Percentiles rank a stretch among this genome's conserved stretches.
These are phyloP conservation scores for Monilinia fructicola DNA, from an alignment of 2,329 filamentous ascomycete genomes.

Conservation along the genomic window DNA sequence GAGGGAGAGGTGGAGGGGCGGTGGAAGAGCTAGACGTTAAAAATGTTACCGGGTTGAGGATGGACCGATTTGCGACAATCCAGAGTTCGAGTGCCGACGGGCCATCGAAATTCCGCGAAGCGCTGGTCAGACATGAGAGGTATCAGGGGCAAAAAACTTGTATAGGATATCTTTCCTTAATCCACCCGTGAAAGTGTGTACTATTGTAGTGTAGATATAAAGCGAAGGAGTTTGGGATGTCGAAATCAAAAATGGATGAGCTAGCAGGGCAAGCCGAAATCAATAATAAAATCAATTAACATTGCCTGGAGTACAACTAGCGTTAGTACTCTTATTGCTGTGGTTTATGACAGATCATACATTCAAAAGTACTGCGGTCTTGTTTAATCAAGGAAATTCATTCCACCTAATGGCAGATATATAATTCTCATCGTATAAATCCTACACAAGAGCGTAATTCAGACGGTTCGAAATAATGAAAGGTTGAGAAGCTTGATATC, in stretches of 20 bases:
- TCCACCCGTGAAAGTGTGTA: neutral
- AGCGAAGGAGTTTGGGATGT: constrained; percentile 18
- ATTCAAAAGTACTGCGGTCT: neutral
- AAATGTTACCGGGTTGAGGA: neutral
- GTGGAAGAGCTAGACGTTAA: constrained; percentile 21
- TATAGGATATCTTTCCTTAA: neutral
- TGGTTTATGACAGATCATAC: too few relatives aligned
- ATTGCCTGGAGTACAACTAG: neutral
- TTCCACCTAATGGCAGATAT: neutral
- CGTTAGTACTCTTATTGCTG: neutral
- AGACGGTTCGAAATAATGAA: neutral
- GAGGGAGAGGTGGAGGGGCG: constrained; percentile 35
- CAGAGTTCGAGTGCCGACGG: neutral
- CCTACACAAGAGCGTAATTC: neutral
- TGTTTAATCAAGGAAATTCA: neutral
- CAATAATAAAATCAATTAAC: neutral
- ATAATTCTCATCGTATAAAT: neutral
- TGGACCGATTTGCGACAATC: neutral
- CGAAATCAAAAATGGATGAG: neutral
- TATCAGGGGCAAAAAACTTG: neutral
- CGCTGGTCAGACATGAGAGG: neutral
- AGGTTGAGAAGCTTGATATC: neutral
- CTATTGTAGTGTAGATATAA: constrained; percentile 4
- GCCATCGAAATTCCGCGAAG: neutral
- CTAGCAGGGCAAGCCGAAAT: neutral